Evolutionary conservation across 1,139 yeast species (phyloP).

Genomic region (Diutina sp.): DNA sequence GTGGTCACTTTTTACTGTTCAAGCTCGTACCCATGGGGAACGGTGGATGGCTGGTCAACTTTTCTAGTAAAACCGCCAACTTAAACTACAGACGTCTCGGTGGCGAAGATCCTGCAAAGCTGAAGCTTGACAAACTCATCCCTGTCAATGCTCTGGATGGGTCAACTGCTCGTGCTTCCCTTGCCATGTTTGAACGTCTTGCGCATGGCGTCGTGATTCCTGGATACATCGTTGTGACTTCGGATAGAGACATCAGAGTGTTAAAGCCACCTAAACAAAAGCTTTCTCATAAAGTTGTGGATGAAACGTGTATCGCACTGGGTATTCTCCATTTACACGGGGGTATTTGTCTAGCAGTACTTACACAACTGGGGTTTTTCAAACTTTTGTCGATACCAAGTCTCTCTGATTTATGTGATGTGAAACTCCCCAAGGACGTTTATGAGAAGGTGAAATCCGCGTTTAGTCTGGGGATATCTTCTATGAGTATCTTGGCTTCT

Average conservation of each 20-base stretch:
- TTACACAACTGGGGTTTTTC: constrained; percentile 25
- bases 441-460: constrained; percentile 13
- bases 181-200: constrained; percentile 45
- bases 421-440: constrained; percentile 22
- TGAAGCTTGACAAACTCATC: constrained; percentile 35
- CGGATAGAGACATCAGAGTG: constrained; percentile 53
- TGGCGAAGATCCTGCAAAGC: not conserved
- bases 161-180: constrained; percentile 48
- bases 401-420: constrained; percentile 23
- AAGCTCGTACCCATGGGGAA: constrained; percentile 53
- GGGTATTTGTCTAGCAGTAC: constrained; percentile 25
- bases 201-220: constrained; percentile 50
- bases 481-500: constrained; percentile 35
- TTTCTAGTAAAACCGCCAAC: constrained; percentile 34
- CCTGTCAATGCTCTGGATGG: constrained; percentile 53
- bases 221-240: constrained; percentile 48
- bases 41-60: constrained; percentile 58
- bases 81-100: constrained; percentile 16
- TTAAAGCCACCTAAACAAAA: constrained; percentile 48
- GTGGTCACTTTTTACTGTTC: constrained; percentile 55
- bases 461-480: constrained; percentile 13
- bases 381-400: constrained; percentile 27
- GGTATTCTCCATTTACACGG: constrained; percentile 19
- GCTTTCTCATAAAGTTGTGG: constrained; percentile 51
- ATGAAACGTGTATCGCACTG: constrained; percentile 45